Evolutionary conservation across 192 early-diverging fungal genomes (phyloP), one percentile per base, ranked within the genome.

Genomic region (Dimargaris cristalligena): DNA sequence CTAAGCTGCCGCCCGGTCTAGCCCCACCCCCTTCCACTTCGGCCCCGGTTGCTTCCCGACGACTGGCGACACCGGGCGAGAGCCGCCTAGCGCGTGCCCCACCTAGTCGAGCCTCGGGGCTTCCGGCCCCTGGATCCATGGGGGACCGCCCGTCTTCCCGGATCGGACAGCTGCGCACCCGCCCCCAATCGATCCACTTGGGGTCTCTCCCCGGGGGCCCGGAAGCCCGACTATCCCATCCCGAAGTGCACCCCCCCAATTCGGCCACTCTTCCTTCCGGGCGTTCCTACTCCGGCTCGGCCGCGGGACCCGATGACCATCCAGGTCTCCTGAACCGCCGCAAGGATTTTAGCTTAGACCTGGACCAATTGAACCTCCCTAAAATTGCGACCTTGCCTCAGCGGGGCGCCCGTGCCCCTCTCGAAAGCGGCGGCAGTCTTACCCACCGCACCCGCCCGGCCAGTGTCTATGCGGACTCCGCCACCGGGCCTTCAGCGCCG

Each of bases 281-380:
- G n/a, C n/a, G n/a, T n/a, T n/a, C n/a, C n/a, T n/a, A n/a, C n/a
- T n/a, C n/a, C n/a, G n/a, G n/a, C n/a, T n/a, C n/a, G n/a, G n/a
- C n/a, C n/a, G n/a, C n/a, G n/a, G n/a, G n/a, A n/a, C n/a, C n/a
- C n/a, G n/a, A n/a, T n/a, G n/a, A n/a, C n/a, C n/a, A n/a, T n/a
- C n/a, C n/a, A n/a, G n/a, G n/a, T n/a, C n/a, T n/a, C n/a, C n/a
- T 60, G 61, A 55, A 18, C 67, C 67, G 49, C 34, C 23, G 49
- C 35, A 58, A 58, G 23, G 70, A 74, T 66, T 72, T 72, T 28
- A 74, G 62, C 44, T 65, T 76, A 26, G 72, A 76, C 61, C 68
- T 75, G 63, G 74, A 76, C 62, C 71, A 73, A 31, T 69, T 75
- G 48, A 76, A 66, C 52, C 61, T 76, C 32, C 75, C 74, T 11